Conservation (phyloP, 2,329 filamentous ascomycete genomes). For the Verticillium longisporum region DNA sequence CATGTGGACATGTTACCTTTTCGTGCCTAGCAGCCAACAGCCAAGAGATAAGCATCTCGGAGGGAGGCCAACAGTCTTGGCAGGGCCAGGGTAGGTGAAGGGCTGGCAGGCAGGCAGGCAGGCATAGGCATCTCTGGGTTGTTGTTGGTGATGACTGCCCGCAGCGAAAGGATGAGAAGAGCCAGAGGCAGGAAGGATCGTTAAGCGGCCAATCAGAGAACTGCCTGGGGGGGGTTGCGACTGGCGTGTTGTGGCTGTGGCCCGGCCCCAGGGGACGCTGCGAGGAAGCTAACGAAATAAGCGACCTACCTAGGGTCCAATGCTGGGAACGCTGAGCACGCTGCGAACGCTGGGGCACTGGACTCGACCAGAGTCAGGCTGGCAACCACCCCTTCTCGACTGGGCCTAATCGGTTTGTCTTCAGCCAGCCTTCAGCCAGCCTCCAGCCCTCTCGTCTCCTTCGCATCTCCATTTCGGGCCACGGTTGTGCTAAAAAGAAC, state of each 20-base stretch:
- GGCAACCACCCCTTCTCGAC: not conserved
- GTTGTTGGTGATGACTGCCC: not conserved
- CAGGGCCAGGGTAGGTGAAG: too few species aligned
- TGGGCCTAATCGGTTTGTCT: not conserved
- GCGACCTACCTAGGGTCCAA: not conserved
- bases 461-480: not conserved
- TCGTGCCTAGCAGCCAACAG: too few species aligned
- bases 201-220: not conserved
- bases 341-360: too few species aligned
- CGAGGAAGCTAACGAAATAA: not conserved
- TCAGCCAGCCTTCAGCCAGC: not conserved
- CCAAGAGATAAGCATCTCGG: too few species aligned
- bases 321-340: not conserved
- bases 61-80: too few species aligned
- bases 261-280: not conserved
- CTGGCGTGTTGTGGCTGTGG: not conserved
- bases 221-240: not conserved
- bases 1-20: too few species aligned
- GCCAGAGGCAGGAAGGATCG: not conserved
- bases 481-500: not conserved
- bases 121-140: too few species aligned
- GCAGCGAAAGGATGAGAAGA: too few species aligned
- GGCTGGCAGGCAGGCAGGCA: not conserved
- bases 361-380: not conserved
- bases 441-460: not conserved